Evolutionary conservation across 2,329 filamentous ascomycete species (phyloP), one percentile per base, ranked within the genome.

Genomic region (Zelopaecilomyces penicillatus): DNA sequence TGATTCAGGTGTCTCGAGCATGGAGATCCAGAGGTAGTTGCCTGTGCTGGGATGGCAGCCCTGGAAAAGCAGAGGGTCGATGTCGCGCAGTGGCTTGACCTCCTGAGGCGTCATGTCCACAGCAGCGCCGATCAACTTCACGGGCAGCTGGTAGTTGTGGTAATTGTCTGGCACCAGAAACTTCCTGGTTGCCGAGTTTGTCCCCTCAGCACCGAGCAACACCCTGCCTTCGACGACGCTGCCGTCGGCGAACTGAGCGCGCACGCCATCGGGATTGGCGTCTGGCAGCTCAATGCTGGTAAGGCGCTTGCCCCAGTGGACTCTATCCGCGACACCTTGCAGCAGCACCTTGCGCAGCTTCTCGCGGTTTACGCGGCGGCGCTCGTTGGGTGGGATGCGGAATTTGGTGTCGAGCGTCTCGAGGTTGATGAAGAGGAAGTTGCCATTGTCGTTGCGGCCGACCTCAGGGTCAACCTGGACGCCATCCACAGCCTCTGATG

Each of bases 11-110:
- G 65, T 67, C 35, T 67, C 67, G 11, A 74, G 61, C 48, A 69
- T 65, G 45, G 63, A 64, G 51, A 75, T 72, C 62, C 70, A 78
- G 12, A 79, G 58, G 48, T 66, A 78, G 19, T 65, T 66, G 39
- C 69, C 67, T 1, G 69, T 73, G 4, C 65, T 59, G 0, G 75
- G 73, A 53, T 80, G 71, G 8, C 68, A 64, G 3, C 71, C 75
- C 46, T 77, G 72, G 53, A 79, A 75, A 27, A 78, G 68, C 35
- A 73, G 65, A 0, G 74, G 74, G 47, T 79, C 74, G 28, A 78
- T 66, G 1, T 60, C 62, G n/a, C 66, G 62, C 6, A 74, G 58
- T 5, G 63, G 52, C 60, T 54, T 50, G 63, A 53, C 58, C 62
- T 66, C 52, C 50, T 64, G 57, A 26, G 64, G 57, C 1, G 60